phyloP scores from a whole-genome alignment of 805 yeast genomes.

The Kodamaea lidongshanica region DNA sequence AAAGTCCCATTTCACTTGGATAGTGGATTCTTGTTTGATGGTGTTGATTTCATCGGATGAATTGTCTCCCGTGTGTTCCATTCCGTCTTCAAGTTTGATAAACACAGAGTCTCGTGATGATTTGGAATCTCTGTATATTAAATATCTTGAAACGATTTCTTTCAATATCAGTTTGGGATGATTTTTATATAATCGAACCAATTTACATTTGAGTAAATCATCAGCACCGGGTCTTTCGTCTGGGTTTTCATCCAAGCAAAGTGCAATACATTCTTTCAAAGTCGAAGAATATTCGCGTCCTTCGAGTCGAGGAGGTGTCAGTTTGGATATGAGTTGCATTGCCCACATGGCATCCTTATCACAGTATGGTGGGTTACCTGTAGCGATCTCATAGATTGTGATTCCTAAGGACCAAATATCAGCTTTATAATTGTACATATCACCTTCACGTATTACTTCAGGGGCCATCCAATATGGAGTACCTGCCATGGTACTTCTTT shows the following conservation, averaged over 20 bases:
- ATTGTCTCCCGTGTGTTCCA: constrained; percentile 1
- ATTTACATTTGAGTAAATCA: constrained; percentile 67
- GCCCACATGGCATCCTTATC: constrained; percentile 94
- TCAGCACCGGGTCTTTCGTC: constrained; percentile 84
- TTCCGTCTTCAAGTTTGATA: constrained; percentile 14
- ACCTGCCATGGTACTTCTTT: constrained; percentile 92
- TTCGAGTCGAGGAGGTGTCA: constrained; percentile 91
- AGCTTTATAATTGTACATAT: constrained; percentile 80
- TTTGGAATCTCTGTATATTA: constrained; percentile 68
- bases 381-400: constrained; percentile 87
- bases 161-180: constrained; percentile 55
- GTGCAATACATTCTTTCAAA: constrained; percentile 82
- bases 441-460: constrained; percentile 90
- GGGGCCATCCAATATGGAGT: constrained; percentile 99
- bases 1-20: constrained; percentile 78
- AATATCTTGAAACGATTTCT: constrained; percentile 68
- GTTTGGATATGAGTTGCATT: constrained; percentile 86
- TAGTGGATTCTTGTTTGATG: constrained; percentile 14
- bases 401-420: constrained; percentile 98
- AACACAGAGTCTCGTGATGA: constrained; percentile 49
- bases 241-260: constrained; percentile 91
- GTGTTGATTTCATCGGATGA: constrained; percentile 8
- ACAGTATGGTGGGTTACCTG: constrained; percentile 96
- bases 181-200: constrained; percentile 57
- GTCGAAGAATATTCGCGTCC: constrained; percentile 74